Evolutionary conservation across 441 rosid species (phyloP).

Genomic region (Populus hybrid): DNA sequence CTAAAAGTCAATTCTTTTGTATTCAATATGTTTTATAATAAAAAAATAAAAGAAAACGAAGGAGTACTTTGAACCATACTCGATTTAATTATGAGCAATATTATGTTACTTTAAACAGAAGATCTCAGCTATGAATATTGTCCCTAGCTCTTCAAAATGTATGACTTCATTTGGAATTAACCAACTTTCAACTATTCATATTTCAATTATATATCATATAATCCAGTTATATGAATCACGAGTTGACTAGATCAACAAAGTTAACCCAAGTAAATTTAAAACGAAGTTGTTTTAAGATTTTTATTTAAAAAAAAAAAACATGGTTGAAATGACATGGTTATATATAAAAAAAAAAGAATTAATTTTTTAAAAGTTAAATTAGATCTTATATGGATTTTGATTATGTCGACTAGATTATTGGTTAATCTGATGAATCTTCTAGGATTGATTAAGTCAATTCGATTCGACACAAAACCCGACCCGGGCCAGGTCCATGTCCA

Average conservation of each 20-base stretch:
- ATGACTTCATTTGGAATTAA: no score
- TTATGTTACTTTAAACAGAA: not conserved
- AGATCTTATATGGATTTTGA: no score
- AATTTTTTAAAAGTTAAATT: no score
- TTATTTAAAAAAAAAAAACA: not conserved
- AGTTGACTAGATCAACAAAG: not conserved
- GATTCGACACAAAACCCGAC: not conserved
- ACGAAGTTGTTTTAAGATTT: fast-evolving
- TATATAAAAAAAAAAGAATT: no score
- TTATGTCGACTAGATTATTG: fast-evolving
- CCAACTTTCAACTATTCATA: no score
- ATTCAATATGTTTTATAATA: no score
- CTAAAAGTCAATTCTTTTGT: not conserved
- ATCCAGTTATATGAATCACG: no score
- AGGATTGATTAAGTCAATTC: no score
- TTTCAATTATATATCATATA: no score
- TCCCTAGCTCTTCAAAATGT: not conserved
- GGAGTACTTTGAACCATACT: not conserved
- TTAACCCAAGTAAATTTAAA: no score
- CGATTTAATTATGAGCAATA: not conserved
- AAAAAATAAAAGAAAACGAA: no score
- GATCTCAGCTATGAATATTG: not conserved
- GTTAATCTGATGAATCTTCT: not conserved
- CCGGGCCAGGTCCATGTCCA: not conserved
- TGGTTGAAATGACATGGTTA: not conserved